Evolutionary conservation across 1,284 basidiomycete species (phyloP).

Genomic region (Flammula alnicola): DNA sequence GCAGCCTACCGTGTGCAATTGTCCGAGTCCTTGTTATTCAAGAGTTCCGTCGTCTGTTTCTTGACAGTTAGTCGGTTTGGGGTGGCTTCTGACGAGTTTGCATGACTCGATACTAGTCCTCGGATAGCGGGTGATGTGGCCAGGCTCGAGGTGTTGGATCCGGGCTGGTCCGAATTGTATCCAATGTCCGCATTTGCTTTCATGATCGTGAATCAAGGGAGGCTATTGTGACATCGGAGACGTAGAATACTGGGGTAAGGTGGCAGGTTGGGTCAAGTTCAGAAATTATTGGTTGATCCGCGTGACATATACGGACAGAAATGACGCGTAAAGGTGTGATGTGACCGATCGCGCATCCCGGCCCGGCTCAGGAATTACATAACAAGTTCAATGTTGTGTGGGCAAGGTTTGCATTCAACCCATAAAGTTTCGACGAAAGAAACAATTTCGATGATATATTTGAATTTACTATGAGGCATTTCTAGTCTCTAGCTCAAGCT

Average conservation of each 20-base stretch:
- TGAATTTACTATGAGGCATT: too few relatives aligned
- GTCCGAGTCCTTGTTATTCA: slow-evolving; percentile 7
- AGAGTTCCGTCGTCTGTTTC: not conserved
- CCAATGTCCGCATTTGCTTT: too few relatives aligned
- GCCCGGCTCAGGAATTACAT: too few relatives aligned
- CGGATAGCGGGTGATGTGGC: too few relatives aligned
- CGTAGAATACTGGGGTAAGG: not conserved
- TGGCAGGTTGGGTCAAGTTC: too few relatives aligned
- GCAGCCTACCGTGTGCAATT: slow-evolving; percentile 23
- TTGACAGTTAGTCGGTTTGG: not conserved
- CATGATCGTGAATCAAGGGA: too few relatives aligned
- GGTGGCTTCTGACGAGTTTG: not conserved
- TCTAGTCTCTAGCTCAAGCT: slow-evolving; percentile 26
- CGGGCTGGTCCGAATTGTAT: too few relatives aligned
- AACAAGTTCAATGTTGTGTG: too few relatives aligned
- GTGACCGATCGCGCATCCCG: slow-evolving; percentile 9
- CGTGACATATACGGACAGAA: not conserved
- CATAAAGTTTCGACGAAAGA: not conserved
- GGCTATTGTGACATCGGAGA: too few relatives aligned
- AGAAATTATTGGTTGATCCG: not conserved
- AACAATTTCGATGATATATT: not conserved
- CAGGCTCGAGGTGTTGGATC: too few relatives aligned
- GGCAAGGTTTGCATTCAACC: too few relatives aligned
- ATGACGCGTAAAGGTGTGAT: slow-evolving; percentile 11
- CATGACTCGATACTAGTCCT: too few relatives aligned